Conservation (phyloP, 148 eudicot species). For the Chenopodium suecicum region DNA sequence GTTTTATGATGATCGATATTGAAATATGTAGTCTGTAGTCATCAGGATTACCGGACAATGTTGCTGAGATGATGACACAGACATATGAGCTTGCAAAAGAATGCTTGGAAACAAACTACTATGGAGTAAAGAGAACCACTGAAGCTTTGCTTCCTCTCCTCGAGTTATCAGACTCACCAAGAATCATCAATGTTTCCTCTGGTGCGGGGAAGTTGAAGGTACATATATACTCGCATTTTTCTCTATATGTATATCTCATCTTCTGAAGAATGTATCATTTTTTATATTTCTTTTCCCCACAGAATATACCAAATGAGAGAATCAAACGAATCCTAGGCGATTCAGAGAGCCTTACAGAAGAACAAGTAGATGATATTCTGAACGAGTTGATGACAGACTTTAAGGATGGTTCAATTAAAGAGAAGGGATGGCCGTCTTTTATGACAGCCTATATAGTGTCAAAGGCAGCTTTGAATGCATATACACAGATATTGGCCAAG, state of each 20-base stretch:
- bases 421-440: conserved; percentile 34
- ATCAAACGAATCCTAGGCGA: conserved; percentile 29
- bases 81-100: conserved; percentile 38
- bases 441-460: conserved; percentile 31
- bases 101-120: conserved; percentile 49
- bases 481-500: conserved; percentile 43
- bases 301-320: conserved; percentile 32
- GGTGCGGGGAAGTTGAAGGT: conserved; percentile 37
- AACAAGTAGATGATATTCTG: conserved; percentile 35
- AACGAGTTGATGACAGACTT: conserved; percentile 38
- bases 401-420: conserved; percentile 22
- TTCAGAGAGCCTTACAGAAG: conserved; percentile 43
- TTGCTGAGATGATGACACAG: conserved; percentile 14
- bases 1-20: neutral
- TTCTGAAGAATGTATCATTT: too few species aligned
- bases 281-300: neutral
- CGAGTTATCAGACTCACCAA: conserved; percentile 46
- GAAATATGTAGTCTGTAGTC: neutral
- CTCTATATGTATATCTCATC: neutral
- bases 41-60: neutral
- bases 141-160: conserved; percentile 59
- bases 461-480: conserved; percentile 43
- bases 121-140: conserved; percentile 40
- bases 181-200: conserved; percentile 54
- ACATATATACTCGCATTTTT: neutral